Percentiles rank a stretch among this genome's conserved stretches.
Evolutionary conservation across 805 yeast species (phyloP).

Genomic region (Yarrowia sp.): DNA sequence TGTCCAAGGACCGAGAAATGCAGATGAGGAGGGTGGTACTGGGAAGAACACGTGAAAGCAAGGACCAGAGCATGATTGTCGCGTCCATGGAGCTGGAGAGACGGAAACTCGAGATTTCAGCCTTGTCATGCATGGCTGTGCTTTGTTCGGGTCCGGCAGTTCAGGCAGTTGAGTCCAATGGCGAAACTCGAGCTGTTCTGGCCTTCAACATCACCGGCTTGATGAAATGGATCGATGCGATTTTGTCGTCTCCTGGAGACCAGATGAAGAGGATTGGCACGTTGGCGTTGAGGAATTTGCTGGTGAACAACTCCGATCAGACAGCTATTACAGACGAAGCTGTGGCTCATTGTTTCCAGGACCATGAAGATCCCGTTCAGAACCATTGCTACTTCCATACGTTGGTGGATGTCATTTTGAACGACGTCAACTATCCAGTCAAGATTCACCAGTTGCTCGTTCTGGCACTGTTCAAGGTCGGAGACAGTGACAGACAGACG

Average conservation of each 20-base stretch:
- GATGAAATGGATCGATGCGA: slow-evolving; percentile 79
- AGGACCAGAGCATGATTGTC: slow-evolving; percentile 53
- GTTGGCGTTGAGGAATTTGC: slow-evolving; percentile 71
- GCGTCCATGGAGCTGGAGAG: slow-evolving; percentile 84
- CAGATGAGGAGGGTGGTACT: slow-evolving; percentile 57
- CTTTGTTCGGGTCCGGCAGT: slow-evolving; percentile 78
- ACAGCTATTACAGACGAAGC: slow-evolving; percentile 63
- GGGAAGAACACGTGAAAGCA: slow-evolving; percentile 52
- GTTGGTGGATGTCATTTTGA: slow-evolving; percentile 68
- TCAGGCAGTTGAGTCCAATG: slow-evolving; percentile 45
- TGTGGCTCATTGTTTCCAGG: slow-evolving; percentile 72
- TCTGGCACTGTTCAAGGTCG: slow-evolving; percentile 77
- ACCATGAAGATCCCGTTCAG: slow-evolving; percentile 54
- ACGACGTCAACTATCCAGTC: slow-evolving; percentile 57
- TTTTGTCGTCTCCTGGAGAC: slow-evolving; percentile 62
- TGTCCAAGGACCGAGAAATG: slow-evolving; percentile 71
- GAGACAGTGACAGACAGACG: slow-evolving; percentile 71
- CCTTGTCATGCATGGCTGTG: slow-evolving; percentile 84
- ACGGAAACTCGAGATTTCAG: slow-evolving; percentile 69
- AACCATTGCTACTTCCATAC: slow-evolving; percentile 74
- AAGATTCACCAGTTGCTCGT: slow-evolving; percentile 73
- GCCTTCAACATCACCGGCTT: slow-evolving; percentile 75
- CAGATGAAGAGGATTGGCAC: slow-evolving; percentile 71
- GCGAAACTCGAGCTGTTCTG: slow-evolving; percentile 57
- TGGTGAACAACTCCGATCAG: slow-evolving; percentile 64